phyloP scores from a whole-genome alignment of 139 green algal species.

The Raphidocelis subcapitata region DNA sequence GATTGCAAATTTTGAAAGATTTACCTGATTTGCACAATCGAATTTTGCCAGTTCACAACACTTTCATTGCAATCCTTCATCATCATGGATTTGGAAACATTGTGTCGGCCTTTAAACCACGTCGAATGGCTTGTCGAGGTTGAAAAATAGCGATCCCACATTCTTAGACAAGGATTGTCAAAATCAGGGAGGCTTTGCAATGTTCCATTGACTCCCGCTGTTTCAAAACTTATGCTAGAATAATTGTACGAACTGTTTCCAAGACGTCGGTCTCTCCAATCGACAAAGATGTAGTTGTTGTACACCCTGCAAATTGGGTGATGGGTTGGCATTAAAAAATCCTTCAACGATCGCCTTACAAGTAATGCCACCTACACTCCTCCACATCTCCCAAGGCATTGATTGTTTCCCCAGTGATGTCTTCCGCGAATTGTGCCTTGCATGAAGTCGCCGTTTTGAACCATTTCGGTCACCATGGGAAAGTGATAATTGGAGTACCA shows the following conservation, averaged over 20 bases:
- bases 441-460: too few relatives aligned
- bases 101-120: conserved; percentile 5
- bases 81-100: background rate
- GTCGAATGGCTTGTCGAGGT: background rate
- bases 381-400: background rate
- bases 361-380: conserved; percentile 1
- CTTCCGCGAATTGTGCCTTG: too few relatives aligned
- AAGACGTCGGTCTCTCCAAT: background rate
- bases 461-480: too few relatives aligned
- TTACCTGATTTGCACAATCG: conserved; percentile 6
- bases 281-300: conserved; percentile 17
- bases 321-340: too few relatives aligned
- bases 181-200: conserved; percentile 14
- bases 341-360: too few relatives aligned
- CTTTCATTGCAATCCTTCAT: conserved; percentile 6
- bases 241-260: background rate
- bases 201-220: background rate
- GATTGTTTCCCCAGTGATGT: too few relatives aligned
- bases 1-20: background rate
- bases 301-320: conserved; percentile 8
- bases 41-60: background rate
- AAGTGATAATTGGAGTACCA: too few relatives aligned
- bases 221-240: background rate
- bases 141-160: conserved; percentile 13
- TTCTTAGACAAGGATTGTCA: conserved; percentile 12